A percentile compares a stretch with the other conserved stretches of the same genome.
Conservation (phyloP, 2,329 filamentous ascomycete genomes). For the Aspergillus felis region DNA sequence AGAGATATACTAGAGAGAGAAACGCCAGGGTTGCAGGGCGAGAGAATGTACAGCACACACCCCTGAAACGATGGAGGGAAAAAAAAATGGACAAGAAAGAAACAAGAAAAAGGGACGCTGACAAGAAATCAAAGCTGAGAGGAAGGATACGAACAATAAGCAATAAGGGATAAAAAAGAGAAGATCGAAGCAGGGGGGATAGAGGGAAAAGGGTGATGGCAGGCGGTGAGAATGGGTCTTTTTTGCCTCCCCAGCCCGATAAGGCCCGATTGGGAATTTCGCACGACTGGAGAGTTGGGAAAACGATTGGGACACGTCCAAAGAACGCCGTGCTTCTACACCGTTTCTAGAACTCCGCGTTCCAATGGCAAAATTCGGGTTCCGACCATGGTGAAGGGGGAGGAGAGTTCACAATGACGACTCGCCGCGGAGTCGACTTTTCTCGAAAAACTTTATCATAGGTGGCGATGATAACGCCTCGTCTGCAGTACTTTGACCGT, state of each 20-base stretch:
- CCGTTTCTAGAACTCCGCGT: not conserved
- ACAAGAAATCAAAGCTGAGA: slow-evolving; percentile 17
- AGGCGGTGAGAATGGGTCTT: not conserved
- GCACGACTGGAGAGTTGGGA: no score
- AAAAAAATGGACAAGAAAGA: slow-evolving; percentile 9
- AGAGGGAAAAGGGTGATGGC: slow-evolving; percentile 1
- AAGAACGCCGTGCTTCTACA: not conserved
- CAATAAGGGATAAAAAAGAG: slow-evolving; percentile 7
- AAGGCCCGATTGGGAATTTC: not conserved
- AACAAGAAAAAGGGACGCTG: slow-evolving; percentile 11
- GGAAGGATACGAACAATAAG: slow-evolving; percentile 2
- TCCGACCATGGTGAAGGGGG: not conserved
- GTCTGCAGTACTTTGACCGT: not conserved
- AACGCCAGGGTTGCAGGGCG: slow-evolving; percentile 1
- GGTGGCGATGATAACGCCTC: not conserved
- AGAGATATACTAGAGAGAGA: slow-evolving; percentile 14
- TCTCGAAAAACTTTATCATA: not conserved
- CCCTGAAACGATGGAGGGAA: slow-evolving; percentile 7
- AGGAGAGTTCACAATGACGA: not conserved
- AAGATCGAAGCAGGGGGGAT: slow-evolving; percentile 2
- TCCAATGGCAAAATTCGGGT: not conserved
- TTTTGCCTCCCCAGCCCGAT: not conserved
- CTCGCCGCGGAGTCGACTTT: not conserved
- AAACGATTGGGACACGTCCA: not conserved
- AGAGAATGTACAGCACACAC: slow-evolving; percentile 7